Conservation (phyloP, 345 rosid genomes). For the Hibiscus mutabilis region DNA sequence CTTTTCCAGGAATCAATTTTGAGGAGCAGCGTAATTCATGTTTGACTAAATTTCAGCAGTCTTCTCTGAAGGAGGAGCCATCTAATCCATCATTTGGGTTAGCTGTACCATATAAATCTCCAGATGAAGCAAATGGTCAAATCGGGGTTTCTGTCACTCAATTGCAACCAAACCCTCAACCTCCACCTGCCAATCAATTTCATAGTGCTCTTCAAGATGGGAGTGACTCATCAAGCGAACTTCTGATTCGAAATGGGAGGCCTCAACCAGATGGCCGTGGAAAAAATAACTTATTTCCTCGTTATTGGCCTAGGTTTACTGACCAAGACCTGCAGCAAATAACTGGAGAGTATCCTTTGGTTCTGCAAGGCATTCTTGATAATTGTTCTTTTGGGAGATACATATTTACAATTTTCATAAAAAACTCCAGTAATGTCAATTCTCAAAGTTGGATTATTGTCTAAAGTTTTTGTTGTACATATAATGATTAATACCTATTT, state of each 20-base stretch:
- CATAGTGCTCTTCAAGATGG: constrained; percentile 44
- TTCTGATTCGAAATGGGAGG: constrained; percentile 45
- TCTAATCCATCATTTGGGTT: constrained; percentile 41
- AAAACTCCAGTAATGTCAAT: neutral
- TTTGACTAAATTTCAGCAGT: constrained; percentile 43
- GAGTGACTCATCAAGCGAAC: constrained; percentile 39
- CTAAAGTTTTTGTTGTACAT: neutral
- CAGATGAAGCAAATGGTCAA: constrained; percentile 53
- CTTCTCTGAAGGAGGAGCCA: constrained; percentile 46
- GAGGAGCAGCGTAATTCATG: constrained; percentile 43
- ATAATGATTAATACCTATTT: neutral
- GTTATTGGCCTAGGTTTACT: constrained; percentile 79
- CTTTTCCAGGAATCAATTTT: constrained; percentile 42
- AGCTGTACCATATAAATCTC: constrained; percentile 35
- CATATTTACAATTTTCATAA: neutral
- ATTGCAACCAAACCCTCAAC: constrained; percentile 35
- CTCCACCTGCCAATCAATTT: constrained; percentile 36
- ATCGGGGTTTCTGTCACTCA: constrained; percentile 37
- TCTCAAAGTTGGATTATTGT: neutral
- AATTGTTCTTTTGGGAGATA: neutral
- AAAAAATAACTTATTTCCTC: constrained; percentile 64
- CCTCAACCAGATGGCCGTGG: constrained; percentile 62
- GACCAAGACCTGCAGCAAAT: constrained; percentile 63
- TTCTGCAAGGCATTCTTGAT: constrained; percentile 12
- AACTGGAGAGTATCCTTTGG: constrained; percentile 89